These are phyloP conservation scores for Blastocystis hominis DNA, from an alignment of 352 stramenopile genomes.

Conservation along the genomic window DNA sequence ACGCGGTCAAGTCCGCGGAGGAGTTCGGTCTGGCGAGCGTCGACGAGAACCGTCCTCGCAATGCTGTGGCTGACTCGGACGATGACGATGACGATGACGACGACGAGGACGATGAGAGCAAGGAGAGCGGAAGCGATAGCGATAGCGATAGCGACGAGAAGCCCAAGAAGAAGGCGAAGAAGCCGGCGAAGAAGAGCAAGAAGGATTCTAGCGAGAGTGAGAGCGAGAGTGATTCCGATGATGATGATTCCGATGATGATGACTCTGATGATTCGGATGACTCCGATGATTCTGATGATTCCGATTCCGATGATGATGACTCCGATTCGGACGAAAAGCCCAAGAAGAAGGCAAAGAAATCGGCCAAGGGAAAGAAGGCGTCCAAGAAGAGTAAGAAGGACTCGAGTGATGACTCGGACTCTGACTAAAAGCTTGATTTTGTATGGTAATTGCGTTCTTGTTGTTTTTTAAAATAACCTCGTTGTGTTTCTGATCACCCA, in stretches of 20 bases:
- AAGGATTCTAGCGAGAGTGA: not conserved
- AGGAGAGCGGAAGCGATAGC: not conserved
- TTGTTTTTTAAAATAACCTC: not conserved
- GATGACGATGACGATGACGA: not conserved
- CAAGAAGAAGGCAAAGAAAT: not conserved
- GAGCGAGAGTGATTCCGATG: not conserved
- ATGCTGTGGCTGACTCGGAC: not conserved
- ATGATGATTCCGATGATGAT: not conserved
- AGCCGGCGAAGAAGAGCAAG: conserved; percentile 24
- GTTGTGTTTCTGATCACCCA: not conserved
- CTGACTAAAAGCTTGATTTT: conserved; percentile 12
- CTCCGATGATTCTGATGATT: not conserved
- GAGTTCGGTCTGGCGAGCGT: not conserved
- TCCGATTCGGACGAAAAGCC: not conserved
- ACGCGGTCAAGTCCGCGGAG: not conserved
- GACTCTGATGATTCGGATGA: not conserved
- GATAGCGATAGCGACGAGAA: conserved; percentile 17
- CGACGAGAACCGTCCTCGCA: conserved; percentile 14
- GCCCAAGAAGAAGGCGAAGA: conserved; percentile 38
- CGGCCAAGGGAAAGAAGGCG: conserved; percentile 31
- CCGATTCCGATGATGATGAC: not conserved
- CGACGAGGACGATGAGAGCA: not conserved
- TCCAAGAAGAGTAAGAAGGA: conserved; percentile 53
- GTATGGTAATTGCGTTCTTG: not conserved
- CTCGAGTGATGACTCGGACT: conserved; percentile 36